These are phyloP conservation scores for Podospora pseudoanserina DNA, from an alignment of 495 filamentous ascomycete genomes.

Conservation along the genomic window DNA sequence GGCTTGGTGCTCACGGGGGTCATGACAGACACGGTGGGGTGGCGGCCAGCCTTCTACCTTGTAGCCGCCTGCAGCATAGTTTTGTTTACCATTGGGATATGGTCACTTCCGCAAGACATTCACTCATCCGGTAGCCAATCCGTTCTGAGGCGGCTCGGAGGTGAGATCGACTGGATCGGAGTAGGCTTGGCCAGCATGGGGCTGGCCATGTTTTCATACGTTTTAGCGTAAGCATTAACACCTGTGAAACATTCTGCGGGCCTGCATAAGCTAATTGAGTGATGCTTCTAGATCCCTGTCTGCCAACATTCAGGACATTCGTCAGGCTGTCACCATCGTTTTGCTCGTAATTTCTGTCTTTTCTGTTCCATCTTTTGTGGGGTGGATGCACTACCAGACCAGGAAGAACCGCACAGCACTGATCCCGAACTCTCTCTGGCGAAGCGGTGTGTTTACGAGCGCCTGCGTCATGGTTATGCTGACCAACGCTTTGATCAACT, in stretches of 20 bases:
- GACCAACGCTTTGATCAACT: conserved; percentile 46
- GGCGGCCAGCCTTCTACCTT: conserved; percentile 8
- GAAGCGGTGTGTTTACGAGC: conserved; percentile 45
- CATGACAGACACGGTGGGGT: conserved; percentile 36
- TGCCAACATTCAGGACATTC: conserved; percentile 28
- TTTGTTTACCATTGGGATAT: conserved; percentile 3
- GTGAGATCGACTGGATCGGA: conserved; percentile 16
- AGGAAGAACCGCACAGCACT: conserved; percentile 43
- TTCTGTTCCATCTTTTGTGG: conserved; percentile 43
- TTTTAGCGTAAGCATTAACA: conserved; percentile 12
- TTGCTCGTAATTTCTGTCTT: conserved; percentile 37
- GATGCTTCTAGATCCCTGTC: conserved; percentile 3
- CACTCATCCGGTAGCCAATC: no score
- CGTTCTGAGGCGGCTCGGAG: neutral
- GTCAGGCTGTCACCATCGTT: conserved; percentile 37
- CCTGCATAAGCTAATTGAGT: neutral
- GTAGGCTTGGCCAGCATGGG: conserved; percentile 8
- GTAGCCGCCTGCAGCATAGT: conserved; percentile 4
- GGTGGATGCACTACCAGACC: conserved; percentile 48
- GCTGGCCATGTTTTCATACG: conserved; percentile 14
- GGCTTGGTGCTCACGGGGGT: conserved; percentile 54
- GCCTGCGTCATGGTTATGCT: conserved; percentile 52
- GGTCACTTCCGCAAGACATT: conserved; percentile 2
- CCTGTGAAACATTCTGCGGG: neutral
- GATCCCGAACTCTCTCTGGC: conserved; percentile 56